Conservation (phyloP, 257 asterid genomes). For the Craterostigma plantagineum region DNA sequence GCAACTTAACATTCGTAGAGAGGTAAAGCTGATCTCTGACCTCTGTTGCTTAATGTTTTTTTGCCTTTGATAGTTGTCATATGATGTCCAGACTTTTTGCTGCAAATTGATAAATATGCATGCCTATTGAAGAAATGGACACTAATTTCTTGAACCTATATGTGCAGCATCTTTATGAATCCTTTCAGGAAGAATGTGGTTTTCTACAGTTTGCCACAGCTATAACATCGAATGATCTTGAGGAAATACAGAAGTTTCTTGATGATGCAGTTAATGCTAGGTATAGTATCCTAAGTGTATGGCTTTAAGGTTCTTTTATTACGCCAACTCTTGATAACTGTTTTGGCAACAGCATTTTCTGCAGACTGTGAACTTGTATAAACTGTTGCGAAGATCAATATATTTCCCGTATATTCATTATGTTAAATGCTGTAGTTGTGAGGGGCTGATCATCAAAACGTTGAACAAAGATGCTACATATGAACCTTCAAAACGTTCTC, state of each 20-base stretch:
- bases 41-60: slow-evolving; percentile 3
- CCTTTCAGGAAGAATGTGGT: slow-evolving; percentile 72
- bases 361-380: not conserved
- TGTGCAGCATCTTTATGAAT: slow-evolving; percentile 71
- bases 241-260: slow-evolving; percentile 84
- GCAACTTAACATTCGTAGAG: slow-evolving; percentile 71
- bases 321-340: no score
- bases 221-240: slow-evolving; percentile 74
- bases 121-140: no score
- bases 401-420: slow-evolving; percentile 1
- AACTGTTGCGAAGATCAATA: not conserved
- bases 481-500: slow-evolving; percentile 86
- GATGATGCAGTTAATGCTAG: slow-evolving; percentile 76
- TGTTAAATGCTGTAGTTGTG: slow-evolving; percentile 37
- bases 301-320: slow-evolving; percentile 1
- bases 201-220: slow-evolving; percentile 73
- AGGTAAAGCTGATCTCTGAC: slow-evolving; percentile 50
- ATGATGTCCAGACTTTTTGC: no score
- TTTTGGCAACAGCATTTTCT: no score
- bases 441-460: slow-evolving; percentile 92
- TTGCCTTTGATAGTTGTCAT: slow-evolving; percentile 5
- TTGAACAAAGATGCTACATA: slow-evolving; percentile 79
- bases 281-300: slow-evolving; percentile 16
- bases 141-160: slow-evolving; percentile 1
- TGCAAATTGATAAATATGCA: no score